A percentile compares a stretch with the other conserved stretches of the same genome.
Conservation (phyloP, 139 green algal species). For the Dunaliella primolecta region DNA sequence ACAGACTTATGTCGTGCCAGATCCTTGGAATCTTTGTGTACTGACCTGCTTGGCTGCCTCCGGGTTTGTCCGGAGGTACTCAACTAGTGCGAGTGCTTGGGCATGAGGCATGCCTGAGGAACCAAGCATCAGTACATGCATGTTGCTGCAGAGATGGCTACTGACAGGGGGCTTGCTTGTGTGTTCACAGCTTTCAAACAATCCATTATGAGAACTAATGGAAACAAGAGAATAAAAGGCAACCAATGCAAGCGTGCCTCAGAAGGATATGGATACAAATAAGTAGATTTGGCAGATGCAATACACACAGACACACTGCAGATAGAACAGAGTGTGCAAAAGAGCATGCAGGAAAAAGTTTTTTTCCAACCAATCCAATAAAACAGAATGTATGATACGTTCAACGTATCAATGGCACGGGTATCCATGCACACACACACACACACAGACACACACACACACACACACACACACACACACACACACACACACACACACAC, state of each 20-base stretch:
- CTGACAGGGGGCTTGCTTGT: not conserved
- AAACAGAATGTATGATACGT: no score
- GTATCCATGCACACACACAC: constrained; percentile 2
- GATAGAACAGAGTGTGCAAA: not conserved
- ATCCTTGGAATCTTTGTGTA: not conserved
- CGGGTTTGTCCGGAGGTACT: constrained; percentile 63
- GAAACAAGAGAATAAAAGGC: no score
- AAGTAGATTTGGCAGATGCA: no score
- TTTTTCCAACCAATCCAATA: no score
- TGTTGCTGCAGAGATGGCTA: not conserved
- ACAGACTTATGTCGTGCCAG: no score
- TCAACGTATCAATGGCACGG: not conserved
- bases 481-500: not conserved
- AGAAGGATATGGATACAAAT: no score
- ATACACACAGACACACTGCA: not conserved
- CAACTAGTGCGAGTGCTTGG: constrained; percentile 47
- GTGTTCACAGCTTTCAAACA: not conserved
- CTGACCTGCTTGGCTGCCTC: constrained; percentile 51
- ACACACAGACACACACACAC: not conserved
- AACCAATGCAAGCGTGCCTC: no score
- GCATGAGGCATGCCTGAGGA: constrained; percentile 38
- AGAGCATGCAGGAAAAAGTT: no score
- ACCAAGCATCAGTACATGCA: not conserved
- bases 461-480: not conserved
- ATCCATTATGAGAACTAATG: no score